Evolutionary conservation across 345 rosid species (phyloP), one percentile per base, ranked within the genome.

Genomic region (Eucalyptus pauciflora): DNA sequence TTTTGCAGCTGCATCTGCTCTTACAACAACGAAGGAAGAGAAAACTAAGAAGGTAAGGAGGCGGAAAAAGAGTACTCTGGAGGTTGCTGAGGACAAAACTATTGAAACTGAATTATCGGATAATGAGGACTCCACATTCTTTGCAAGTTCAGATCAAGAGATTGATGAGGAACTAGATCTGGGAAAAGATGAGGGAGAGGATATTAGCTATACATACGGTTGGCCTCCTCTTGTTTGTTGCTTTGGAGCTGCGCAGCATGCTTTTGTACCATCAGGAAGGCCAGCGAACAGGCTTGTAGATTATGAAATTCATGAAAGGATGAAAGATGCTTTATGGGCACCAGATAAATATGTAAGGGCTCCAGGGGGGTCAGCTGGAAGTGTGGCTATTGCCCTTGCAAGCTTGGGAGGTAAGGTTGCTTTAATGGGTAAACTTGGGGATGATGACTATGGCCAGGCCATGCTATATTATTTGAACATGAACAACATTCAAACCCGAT

Each of bases 141-240:
- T 86, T 89, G 89, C 89, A 45, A 92, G 60, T 90, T 56, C 88
- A 79, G 96, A 92, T 91, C 91, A 92, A 8, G 97, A 93, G 92
- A 94, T 94, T 87, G 95, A 94, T 60, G 92, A 91, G 71, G 98
- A 96, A 85, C 92, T 93, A 67, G 97, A 95, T 76, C 87, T 96
- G 90, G 94, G 85, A 46, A 94, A 91, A 89, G 93, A 93, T 54
- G 95, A 91, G 29, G 92, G 94, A 90, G 97, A 95, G 85, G 99
- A 96, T 89, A 93, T 96, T 87, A 95, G 96, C 90, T 92, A 87
- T 67, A 93, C 97, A 3, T 96, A 96, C 88, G 97, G 97, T 64
- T 97, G 97, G 99, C 99, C 99, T 90, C 97, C 99, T 41, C 97
- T 97, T 46, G 97, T 97, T 89, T 97, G 99, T 90, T 97, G 99